phyloP scores from a whole-genome alignment of 352 stramenopile genomes.

The Phytophthora citrophthora region DNA sequence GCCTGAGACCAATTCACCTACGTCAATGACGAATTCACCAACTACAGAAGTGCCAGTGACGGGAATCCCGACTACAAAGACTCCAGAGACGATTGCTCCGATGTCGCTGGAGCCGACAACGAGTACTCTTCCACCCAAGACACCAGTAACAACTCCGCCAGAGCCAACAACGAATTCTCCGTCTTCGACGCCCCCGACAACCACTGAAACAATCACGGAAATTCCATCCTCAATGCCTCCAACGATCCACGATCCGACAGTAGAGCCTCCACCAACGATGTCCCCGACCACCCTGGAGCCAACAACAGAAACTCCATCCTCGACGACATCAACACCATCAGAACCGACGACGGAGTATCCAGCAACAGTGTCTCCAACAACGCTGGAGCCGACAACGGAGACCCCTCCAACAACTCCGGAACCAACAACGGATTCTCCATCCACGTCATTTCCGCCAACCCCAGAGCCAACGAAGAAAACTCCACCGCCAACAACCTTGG shows the following conservation, averaged over 20 bases:
- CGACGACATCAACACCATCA: neutral
- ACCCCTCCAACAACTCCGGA: neutral
- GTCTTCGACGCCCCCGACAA: neutral
- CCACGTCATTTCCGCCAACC: too few relatives aligned
- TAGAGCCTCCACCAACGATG: too few relatives aligned
- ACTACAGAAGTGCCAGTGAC: neutral
- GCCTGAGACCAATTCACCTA: neutral
- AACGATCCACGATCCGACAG: neutral
- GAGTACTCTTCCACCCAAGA: too few relatives aligned
- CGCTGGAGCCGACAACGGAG: neutral
- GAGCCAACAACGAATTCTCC: neutral
- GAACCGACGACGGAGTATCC: neutral
- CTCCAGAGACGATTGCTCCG: neutral
- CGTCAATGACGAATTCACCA: slow-evolving; percentile 1
- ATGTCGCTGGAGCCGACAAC: too few relatives aligned
- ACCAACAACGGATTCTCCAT: neutral
- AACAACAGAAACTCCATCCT: slow-evolving; percentile 1
- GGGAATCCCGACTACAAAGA: slow-evolving; percentile 1
- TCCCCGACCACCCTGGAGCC: too few relatives aligned
- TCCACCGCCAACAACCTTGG: neutral
- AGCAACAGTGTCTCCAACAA: too few relatives aligned
- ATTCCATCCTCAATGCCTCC: too few relatives aligned
- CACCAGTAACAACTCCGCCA: neutral
- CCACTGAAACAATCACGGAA: too few relatives aligned
- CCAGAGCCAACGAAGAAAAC: neutral